These are phyloP conservation scores for Yamadazyma blattariae DNA, from an alignment of 1,139 yeast species.

Conservation along the genomic window DNA sequence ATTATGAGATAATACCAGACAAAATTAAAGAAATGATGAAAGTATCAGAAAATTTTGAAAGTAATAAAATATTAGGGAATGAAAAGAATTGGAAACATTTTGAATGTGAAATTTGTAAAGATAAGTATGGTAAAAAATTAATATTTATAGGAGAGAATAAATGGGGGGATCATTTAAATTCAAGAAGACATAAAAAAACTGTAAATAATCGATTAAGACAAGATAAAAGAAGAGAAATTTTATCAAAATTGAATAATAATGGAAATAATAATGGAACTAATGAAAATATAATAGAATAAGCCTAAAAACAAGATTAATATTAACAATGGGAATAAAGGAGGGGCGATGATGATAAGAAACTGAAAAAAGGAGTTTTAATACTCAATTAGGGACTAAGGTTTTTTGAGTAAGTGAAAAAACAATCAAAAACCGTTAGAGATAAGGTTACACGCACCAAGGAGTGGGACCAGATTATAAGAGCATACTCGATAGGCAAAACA, in stretches of 20 bases:
- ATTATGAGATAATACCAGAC: slow-evolving; percentile 37
- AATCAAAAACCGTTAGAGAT: no score
- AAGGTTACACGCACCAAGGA: no score
- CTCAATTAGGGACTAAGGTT: no score
- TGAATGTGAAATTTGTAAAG: slow-evolving; percentile 66
- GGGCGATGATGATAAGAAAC: no score
- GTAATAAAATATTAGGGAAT: slow-evolving; percentile 37
- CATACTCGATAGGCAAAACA: no score
- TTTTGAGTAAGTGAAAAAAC: no score
- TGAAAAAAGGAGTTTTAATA: no score
- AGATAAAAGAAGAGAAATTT: slow-evolving; percentile 2
- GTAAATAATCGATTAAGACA: no score
- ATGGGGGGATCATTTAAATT: slow-evolving; percentile 64
- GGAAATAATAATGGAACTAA: background rate
- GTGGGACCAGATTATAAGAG: no score
- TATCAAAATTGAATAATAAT: no score
- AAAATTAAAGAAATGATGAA: slow-evolving; percentile 35
- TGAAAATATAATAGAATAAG: no score
- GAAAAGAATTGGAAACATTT: slow-evolving; percentile 65
- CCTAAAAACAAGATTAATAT: background rate
- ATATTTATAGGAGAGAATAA: slow-evolving; percentile 73
- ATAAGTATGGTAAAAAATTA: slow-evolving; percentile 50
- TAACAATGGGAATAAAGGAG: no score
- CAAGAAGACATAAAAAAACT: slow-evolving; percentile 53
- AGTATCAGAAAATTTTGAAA: slow-evolving; percentile 20